Conservation (phyloP, 495 filamentous ascomycete genomes). For the Elasticomyces elasticus region DNA sequence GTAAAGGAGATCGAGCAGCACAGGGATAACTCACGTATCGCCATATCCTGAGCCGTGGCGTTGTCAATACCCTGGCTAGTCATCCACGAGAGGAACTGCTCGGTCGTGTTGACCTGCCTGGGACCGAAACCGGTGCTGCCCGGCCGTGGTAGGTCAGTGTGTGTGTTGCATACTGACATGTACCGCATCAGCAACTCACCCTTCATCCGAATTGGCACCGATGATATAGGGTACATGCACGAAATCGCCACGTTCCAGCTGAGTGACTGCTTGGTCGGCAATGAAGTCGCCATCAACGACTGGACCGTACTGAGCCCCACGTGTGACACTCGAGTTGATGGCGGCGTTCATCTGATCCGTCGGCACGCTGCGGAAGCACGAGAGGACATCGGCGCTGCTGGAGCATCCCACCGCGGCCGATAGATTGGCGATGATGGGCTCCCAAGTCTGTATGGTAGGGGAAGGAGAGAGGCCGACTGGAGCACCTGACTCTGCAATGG, state of each 20-base stretch:
- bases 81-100: background rate
- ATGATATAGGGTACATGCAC: constrained; percentile 13
- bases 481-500: constrained; percentile 63
- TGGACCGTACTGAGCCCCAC: background rate
- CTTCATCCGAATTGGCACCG: constrained; percentile 42
- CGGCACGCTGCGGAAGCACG: constrained; percentile 28
- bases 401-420: constrained; percentile 23
- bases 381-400: constrained; percentile 11
- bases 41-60: constrained; percentile 43
- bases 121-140: constrained; percentile 32
- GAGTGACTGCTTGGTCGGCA: constrained; percentile 29
- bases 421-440: background rate
- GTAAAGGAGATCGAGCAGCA: too few species aligned
- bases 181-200: too few species aligned
- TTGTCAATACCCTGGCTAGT: background rate
- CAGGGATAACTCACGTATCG: too few species aligned
- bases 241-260: constrained; percentile 17
- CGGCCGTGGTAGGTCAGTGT: too few species aligned
- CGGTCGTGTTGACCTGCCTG: background rate
- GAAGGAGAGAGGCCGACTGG: background rate
- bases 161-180: too few species aligned
- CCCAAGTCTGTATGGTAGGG: constrained; percentile 27
- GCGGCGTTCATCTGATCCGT: constrained; percentile 32
- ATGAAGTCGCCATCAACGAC: constrained; percentile 45
- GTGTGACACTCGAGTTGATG: constrained; percentile 52